phyloP scores from a whole-genome alignment of 2,329 filamentous ascomycete genomes.

The Neopestalotiopsis clavispora region DNA sequence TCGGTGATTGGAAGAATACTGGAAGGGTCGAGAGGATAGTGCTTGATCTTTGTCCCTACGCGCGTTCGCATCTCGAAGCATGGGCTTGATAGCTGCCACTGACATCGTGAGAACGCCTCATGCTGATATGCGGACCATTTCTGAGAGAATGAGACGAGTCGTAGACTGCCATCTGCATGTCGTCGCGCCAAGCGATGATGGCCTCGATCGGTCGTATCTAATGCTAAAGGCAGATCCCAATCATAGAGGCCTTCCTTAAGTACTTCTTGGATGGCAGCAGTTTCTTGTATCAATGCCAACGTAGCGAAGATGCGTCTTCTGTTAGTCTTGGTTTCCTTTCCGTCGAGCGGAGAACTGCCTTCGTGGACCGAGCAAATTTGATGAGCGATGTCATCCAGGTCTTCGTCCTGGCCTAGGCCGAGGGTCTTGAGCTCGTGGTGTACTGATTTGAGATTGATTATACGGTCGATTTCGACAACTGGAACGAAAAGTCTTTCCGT shows the following conservation, averaged over 20 bases:
- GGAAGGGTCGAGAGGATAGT: no score
- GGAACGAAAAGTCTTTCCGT: background rate
- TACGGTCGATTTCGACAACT: background rate
- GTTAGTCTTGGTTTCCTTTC: background rate
- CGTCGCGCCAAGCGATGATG: background rate
- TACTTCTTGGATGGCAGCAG: background rate
- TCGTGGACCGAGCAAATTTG: background rate
- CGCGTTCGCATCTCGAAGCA: background rate
- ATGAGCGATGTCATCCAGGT: background rate
- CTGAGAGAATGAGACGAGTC: background rate
- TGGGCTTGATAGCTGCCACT: background rate
- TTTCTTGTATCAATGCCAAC: background rate
- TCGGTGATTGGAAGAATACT: background rate
- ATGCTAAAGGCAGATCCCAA: background rate
- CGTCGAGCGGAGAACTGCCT: background rate
- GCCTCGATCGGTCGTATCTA: background rate
- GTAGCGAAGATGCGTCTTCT: background rate
- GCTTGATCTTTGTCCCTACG: background rate
- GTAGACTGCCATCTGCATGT: background rate
- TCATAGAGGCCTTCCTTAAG: background rate
- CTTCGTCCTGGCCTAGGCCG: background rate
- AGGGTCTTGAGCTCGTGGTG: background rate
- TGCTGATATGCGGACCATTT: background rate
- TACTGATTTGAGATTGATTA: background rate
- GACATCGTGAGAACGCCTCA: background rate